Evolutionary conservation across 352 stramenopile genomes (phyloP), one percentile per base, ranked within the genome.

Genomic region (Hyaloperonospora brassicae): DNA sequence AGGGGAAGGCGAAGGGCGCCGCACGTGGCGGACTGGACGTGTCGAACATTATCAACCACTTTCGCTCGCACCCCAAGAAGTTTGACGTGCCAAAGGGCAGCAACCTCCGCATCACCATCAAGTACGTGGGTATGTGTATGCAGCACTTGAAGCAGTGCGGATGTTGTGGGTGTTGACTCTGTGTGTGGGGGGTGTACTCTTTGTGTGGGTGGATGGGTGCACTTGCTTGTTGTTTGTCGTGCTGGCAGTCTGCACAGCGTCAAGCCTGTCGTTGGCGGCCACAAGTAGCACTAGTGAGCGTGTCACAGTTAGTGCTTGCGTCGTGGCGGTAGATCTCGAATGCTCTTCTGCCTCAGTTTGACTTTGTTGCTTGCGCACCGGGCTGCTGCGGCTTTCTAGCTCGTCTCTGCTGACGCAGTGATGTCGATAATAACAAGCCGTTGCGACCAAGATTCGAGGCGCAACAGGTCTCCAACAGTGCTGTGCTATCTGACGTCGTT

Each of bases 71-170:
- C 55, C 79, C 79, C 21, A 84, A 73, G 47, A 93, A 90, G 68
- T 93, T 93, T 42, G 64, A 84, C 46, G 61, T 93, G 22, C 82
- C 82, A 30, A 83, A 90, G 53, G 82, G 78, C 44, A 85, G 72
- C 52, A 88, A 88, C 59, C 68, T 90, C 23, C 72, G 78, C 49
- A 86, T 90, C 58, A 88, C 80, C 23, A 86, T 90, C 67, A 84
- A 87, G 79, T 89, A 68, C 25, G 77, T 76, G 10, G 23, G 5
- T 21, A 40, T 31, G 47, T 47, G 7, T 47, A 10, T 45, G 13
- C 17, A 0, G 17, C 17, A 17, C 17, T 17, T 17, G 17, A 17
- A 17, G 17, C 17, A 17, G 17, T 17, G 17, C 17, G 17, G 17
- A 17, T 17, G 17, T 17, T 17, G 17, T 17, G 17, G 17, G 17